Evolutionary conservation across 768 basidiomycete species (phyloP).

Genomic region (Paxillus rubicundulus): DNA sequence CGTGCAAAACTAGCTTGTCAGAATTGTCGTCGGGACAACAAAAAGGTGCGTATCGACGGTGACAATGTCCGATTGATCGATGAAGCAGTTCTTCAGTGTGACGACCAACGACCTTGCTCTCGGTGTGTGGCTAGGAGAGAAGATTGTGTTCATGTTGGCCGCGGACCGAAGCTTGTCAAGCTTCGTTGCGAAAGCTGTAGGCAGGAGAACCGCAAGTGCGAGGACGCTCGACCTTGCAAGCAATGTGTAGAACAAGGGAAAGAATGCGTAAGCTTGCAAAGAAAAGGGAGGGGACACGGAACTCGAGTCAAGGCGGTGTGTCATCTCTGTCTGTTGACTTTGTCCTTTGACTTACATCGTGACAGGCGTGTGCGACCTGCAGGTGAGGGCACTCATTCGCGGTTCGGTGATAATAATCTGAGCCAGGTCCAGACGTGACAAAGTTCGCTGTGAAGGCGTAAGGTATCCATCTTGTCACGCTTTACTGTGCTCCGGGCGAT

Average conservation of each 20-base stretch:
- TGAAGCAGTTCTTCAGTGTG: conserved; percentile 42
- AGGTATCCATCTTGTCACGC: conserved; percentile 36
- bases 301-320: conserved; percentile 60
- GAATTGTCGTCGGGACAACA: conserved; percentile 61
- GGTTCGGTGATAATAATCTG: conserved; percentile 9
- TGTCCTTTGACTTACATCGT: conserved; percentile 10
- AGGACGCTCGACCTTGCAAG: conserved; percentile 56
- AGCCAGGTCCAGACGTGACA: conserved; percentile 48
- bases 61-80: not conserved
- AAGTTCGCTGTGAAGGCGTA: conserved; percentile 58
- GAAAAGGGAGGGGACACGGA: conserved; percentile 56
- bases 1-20: conserved; percentile 59
- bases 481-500: conserved; percentile 3
- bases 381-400: conserved; percentile 39
- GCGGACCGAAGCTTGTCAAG: conserved; percentile 56
- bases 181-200: conserved; percentile 60
- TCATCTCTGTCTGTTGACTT: conserved; percentile 10
- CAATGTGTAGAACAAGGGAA: conserved; percentile 47
- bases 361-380: conserved; percentile 59
- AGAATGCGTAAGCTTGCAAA: conserved; percentile 48
- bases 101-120: conserved; percentile 60
- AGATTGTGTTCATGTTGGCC: conserved; percentile 55
- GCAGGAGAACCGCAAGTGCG: conserved; percentile 54
- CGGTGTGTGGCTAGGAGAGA: conserved; percentile 54
- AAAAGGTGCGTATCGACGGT: conserved; percentile 45